These are phyloP conservation scores for Dictyostelium citrinum DNA, from an alignment of 78 protist genomes.

Conservation along the genomic window DNA sequence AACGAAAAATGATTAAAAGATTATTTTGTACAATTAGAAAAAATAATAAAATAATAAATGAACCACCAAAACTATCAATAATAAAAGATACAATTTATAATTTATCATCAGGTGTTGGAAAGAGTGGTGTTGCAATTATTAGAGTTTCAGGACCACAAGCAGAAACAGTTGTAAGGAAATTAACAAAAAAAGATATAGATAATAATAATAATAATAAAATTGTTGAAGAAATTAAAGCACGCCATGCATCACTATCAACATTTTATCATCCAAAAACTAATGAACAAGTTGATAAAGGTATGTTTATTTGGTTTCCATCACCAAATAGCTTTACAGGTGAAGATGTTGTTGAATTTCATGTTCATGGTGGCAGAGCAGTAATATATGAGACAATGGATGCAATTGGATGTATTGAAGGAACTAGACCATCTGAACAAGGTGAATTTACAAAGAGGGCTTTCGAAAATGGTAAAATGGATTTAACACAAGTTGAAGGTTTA, in stretches of 20 bases:
- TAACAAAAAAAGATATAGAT: neutral
- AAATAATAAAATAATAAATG: neutral
- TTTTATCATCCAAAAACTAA: slow-evolving; percentile 42
- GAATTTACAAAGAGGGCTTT: slow-evolving; percentile 94
- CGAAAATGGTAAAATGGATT: slow-evolving; percentile 89
- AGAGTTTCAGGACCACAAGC: slow-evolving; percentile 55
- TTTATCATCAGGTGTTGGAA: slow-evolving; percentile 30
- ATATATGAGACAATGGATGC: slow-evolving; percentile 82
- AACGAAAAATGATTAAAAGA: neutral
- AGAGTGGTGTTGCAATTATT: slow-evolving; percentile 69
- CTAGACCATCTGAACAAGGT: slow-evolving; percentile 87
- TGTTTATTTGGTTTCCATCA: slow-evolving; percentile 43
- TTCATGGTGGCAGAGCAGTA: slow-evolving; percentile 94
- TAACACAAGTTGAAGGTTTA: slow-evolving; percentile 91
- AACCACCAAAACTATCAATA: slow-evolving; percentile 2
- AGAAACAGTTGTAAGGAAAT: neutral
- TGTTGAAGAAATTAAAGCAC: neutral
- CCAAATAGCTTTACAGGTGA: slow-evolving; percentile 96
- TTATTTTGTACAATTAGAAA: neutral
- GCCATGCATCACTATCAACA: slow-evolving; percentile 3
- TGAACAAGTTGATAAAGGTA: slow-evolving; percentile 49
- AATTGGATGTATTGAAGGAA: slow-evolving; percentile 4
- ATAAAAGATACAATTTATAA: slow-evolving; percentile 52
- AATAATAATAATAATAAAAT: neutral
- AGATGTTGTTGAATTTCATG: slow-evolving; percentile 92